Percentiles rank a stretch among this genome's conserved stretches.
phyloP scores from a whole-genome alignment of 768 basidiomycete species.

The Tylopilus cervinicoccineus region DNA sequence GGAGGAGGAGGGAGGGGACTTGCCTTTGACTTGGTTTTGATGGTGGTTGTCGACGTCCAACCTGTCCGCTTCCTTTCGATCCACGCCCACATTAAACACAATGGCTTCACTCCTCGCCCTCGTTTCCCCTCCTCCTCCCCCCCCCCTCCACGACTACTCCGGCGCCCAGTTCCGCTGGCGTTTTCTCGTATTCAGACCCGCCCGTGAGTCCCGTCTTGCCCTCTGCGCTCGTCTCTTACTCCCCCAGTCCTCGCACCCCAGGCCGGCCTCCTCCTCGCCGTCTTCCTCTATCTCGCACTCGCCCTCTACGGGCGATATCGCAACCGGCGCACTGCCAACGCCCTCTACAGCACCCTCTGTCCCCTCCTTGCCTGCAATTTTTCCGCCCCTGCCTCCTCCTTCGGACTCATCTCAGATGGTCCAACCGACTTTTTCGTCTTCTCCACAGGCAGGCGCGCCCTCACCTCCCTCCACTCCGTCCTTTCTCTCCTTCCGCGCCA shows the following conservation, averaged over 20 bases:
- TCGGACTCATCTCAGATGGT: conserved; percentile 61
- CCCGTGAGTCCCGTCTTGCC: conserved; percentile 41
- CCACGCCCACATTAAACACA: neutral
- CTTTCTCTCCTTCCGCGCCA: conserved; percentile 79
- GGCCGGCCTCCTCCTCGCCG: conserved; percentile 45
- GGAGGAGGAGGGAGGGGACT: conserved; percentile 5
- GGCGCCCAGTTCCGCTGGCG: conserved; percentile 75
- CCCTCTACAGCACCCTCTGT: conserved; percentile 61
- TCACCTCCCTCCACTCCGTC: conserved; percentile 75
- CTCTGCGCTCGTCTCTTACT: neutral
- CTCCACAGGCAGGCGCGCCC: conserved; percentile 79
- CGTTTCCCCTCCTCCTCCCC: conserved; percentile 8
- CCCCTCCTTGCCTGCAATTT: conserved; percentile 69
- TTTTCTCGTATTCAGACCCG: conserved; percentile 77
- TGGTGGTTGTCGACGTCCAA: conserved; percentile 7
- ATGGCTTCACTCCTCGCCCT: conserved; percentile 19
- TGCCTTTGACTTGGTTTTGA: conserved; percentile 13
- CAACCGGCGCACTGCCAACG: conserved; percentile 59
- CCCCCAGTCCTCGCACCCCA: conserved; percentile 63
- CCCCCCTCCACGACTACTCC: conserved; percentile 50
- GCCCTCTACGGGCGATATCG: conserved; percentile 56
- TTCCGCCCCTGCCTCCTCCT: conserved; percentile 52
- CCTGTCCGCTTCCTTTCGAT: neutral
- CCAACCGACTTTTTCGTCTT: conserved; percentile 79
- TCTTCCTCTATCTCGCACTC: conserved; percentile 54